Evolutionary conservation across 2,329 filamentous ascomycete species (phyloP).

Genomic region (Canariomyces notabilis): DNA sequence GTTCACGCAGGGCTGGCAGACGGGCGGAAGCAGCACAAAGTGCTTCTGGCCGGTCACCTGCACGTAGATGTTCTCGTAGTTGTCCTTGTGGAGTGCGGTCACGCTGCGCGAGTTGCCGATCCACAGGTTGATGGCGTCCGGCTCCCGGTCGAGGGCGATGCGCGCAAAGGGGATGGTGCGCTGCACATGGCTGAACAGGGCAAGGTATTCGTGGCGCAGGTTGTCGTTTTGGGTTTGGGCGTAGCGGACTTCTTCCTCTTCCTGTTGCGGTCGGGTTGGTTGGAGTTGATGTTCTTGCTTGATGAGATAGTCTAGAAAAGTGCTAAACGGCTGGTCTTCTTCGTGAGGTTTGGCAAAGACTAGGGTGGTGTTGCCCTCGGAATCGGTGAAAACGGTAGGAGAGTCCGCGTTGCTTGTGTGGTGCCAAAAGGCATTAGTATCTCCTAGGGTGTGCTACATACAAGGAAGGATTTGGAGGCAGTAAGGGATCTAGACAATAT

Average conservation of each 20-base stretch:
- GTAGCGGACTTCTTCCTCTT: conserved; percentile 14
- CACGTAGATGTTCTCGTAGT: conserved; percentile 81
- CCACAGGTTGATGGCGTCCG: conserved; percentile 80
- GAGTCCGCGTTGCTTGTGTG: conserved; percentile 44
- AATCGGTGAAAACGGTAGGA: conserved; percentile 38
- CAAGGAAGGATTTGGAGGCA: not conserved
- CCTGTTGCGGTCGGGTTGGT: not conserved
- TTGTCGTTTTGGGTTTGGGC: conserved; percentile 67
- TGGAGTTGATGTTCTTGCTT: conserved; percentile 43
- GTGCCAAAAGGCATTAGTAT: not conserved
- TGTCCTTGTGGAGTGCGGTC: conserved; percentile 74
- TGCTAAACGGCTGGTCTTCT: conserved; percentile 54
- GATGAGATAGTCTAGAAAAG: conserved; percentile 59
- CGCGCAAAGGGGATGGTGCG: conserved; percentile 64
- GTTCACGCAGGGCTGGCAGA: conserved; percentile 63
- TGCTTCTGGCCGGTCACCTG: conserved; percentile 69
- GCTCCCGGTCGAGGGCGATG: conserved; percentile 55
- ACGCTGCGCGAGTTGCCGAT: conserved; percentile 66
- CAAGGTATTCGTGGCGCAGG: conserved; percentile 64
- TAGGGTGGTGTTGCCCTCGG: conserved; percentile 24
- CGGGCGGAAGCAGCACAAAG: conserved; percentile 68
- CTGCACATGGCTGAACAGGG: conserved; percentile 59
- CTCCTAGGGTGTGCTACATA: not conserved
- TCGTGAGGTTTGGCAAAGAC: conserved; percentile 71
- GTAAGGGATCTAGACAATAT: conserved; percentile 26